Evolutionary conservation across 306 rosid genomes (phyloP), one percentile per base, ranked within the genome.

Genomic region (Cercis canadensis): DNA sequence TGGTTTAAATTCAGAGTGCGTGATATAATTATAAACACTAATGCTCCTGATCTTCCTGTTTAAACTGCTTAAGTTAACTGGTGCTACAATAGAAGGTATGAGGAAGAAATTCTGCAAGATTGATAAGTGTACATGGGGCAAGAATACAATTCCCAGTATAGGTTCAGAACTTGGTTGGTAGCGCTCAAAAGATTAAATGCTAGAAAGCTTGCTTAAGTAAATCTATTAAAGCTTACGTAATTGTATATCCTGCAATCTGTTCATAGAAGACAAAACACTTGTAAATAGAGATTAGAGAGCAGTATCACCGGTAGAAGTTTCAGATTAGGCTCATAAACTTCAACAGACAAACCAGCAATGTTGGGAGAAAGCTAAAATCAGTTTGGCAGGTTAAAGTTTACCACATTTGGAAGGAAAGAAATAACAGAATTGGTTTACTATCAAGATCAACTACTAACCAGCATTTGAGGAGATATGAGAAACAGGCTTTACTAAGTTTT

Each of bases 321-420:
- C 49, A 43, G 49, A 11, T 43, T 43, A 12, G 15, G 15, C 2
- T 43, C 49, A 43, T 43, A 11, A 11, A 37, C 7, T 37, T 3
- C 43, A 37, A 6, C 10, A 9, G 43, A 37, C 43, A 6, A 37
- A 7, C 6, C 43, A 37, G 43, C 43, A 37, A 37, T 7, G 43
- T 6, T 1, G 43, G 55, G 36, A 9, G 32, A 65, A 18, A 50
- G 16, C 47, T 34, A 66, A 66, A 66, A 12, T 65, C 11, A 66
- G 0, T 50, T 33, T 33, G 56, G 56, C 45, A 33, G 33, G 57
- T 32, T 16, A 39, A 39, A 12, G 33, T 37, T 16, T 17, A 16
- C 6, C 65, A 37, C 49, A 39, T 10, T 16, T 34, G 45, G 29
- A 58, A 58, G 64, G 16, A 9, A 60, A 11, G 15, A 39, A 17